Evolutionary conservation across 345 rosid genomes (phyloP).

Genomic region (Viola odorata): DNA sequence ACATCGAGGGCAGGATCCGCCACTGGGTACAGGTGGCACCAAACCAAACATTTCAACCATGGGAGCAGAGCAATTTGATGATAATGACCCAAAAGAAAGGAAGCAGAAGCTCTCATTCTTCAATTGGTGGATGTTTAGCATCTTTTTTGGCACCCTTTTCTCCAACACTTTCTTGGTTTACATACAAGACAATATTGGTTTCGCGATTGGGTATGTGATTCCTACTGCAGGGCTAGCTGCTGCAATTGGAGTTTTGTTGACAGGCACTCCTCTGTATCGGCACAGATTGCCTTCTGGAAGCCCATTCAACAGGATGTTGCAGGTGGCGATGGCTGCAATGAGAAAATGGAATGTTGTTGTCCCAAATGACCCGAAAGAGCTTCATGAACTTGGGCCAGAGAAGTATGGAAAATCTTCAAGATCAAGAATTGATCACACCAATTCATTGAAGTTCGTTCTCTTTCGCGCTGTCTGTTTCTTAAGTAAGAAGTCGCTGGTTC

Average conservation of each 20-base stretch:
- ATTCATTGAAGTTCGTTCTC: slow-evolving; percentile 37
- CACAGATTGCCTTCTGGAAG: slow-evolving; percentile 48
- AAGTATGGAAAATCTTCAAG: slow-evolving; percentile 26
- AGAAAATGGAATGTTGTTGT: slow-evolving; percentile 37
- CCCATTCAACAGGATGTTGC: slow-evolving; percentile 41
- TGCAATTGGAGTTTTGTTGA: slow-evolving; percentile 37
- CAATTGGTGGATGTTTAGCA: slow-evolving; percentile 69
- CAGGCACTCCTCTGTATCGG: slow-evolving; percentile 44
- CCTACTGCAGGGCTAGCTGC: slow-evolving; percentile 39
- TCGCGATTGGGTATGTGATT: slow-evolving; percentile 44
- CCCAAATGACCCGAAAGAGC: slow-evolving; percentile 42
- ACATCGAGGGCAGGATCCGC: too few species aligned
- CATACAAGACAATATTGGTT: slow-evolving; percentile 47
- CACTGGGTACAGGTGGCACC: slow-evolving; percentile 64
- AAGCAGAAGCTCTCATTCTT: slow-evolving; percentile 57
- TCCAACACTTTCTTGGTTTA: slow-evolving; percentile 49
- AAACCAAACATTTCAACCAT: slow-evolving; percentile 64
- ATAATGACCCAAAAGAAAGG: slow-evolving; percentile 52
- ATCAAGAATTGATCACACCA: slow-evolving; percentile 38
- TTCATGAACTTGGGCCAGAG: slow-evolving; percentile 38
- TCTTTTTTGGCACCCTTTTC: slow-evolving; percentile 54
- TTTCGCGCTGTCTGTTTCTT: neutral
- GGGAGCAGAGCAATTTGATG: slow-evolving; percentile 72
- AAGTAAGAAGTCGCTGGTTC: too few species aligned
- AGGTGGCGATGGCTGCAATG: slow-evolving; percentile 43